Percentiles rank a stretch among this genome's conserved stretches.
These are phyloP conservation scores for Talaromyces verruculosus DNA, from an alignment of 2,329 filamentous ascomycete genomes.

Conservation along the genomic window DNA sequence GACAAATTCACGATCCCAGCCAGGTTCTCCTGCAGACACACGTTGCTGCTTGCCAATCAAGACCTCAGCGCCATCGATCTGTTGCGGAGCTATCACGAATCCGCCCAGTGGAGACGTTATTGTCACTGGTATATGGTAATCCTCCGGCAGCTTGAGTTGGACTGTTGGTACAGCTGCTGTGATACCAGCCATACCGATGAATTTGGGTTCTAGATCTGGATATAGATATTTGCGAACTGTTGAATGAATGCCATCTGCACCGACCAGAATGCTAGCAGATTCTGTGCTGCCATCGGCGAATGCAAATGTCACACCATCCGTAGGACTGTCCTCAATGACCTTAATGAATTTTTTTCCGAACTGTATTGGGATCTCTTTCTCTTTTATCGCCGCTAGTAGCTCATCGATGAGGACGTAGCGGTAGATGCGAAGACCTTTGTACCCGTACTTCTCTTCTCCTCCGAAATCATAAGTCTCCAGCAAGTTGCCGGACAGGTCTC, in stretches of 20 bases:
- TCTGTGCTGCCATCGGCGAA: conserved; percentile 50
- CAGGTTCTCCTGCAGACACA: conserved; percentile 33
- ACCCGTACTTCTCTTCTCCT: conserved; percentile 9
- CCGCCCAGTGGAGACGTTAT: conserved; percentile 37
- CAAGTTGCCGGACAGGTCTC: conserved; percentile 1
- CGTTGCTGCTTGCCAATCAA: conserved; percentile 39
- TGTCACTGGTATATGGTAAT: conserved; percentile 34
- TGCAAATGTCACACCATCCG: conserved; percentile 44
- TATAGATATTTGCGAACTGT: conserved; percentile 54
- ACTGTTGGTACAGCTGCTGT: conserved; percentile 9
- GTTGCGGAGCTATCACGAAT: conserved; percentile 42
- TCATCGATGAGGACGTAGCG: conserved; percentile 9
- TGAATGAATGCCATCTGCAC: conserved; percentile 62
- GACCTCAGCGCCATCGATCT: conserved; percentile 34
- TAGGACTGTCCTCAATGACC: conserved; percentile 44
- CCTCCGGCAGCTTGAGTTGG: conserved; percentile 15
- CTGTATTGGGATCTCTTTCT: conserved; percentile 42
- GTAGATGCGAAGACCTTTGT: conserved; percentile 9
- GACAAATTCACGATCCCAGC: conserved; percentile 30
- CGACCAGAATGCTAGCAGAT: conserved; percentile 51
- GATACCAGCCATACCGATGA: conserved; percentile 45
- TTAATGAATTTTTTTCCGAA: conserved; percentile 52
- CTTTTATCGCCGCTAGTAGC: background rate
- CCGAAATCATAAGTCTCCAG: conserved; percentile 10
- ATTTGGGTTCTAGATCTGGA: conserved; percentile 51